Base-by-base conservation (phyloP, 306 rosid genomes). In the Rosa chinensis region DNA sequence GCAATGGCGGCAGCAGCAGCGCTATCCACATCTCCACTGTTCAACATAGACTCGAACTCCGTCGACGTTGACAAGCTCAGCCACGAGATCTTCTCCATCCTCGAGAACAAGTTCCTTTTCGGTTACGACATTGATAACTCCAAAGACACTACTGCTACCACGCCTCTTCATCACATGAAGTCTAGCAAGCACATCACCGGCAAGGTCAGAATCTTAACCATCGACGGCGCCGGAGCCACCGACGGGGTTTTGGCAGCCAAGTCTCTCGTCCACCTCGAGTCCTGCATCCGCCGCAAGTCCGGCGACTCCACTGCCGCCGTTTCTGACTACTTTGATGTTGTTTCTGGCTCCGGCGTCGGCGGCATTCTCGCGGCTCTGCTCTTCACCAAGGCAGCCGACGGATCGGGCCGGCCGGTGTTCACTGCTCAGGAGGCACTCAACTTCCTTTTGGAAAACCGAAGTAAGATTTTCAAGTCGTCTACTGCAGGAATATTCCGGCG, bases 61-160 rank as follows among this genome's bases (percentile, higher is more conserved):
- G 72, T 85, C 70, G 86, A 90, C 44, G 91, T 88, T 4, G 95
- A 94, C 72, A 92, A 92, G 86, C 97, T 94, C 82, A 87, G 97
- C 79, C 87, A 91, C 70, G 97, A 94, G 82, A 94, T 94, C 89
- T 94, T 94, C 92, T 94, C 99, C 43, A 87, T 92, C 28, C 83
- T 94, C 39, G 99, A 94, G 40, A 94, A 90, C 70, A 88, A 91
- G 48, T 94, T 94, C 81, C 97, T 94, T 63, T 94, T 94, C 61
- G 97, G 97, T 63, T 87, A 89, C 79, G 78, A 80, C 40, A 20
- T 42, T 17, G 43, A 28, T 0, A 21, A 1, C 21, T 5, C 10
- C 20, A 43, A 21, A 8, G 6, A 16, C 44, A 18, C 20, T 16
- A 17, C 58, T 11, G 6, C 66, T 16, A 21, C 71, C 9, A 75